Percentiles rank a stretch among this genome's conserved stretches.
These are phyloP conservation scores for Hura crepitans DNA, from an alignment of 441 rosid species.

Conservation along the genomic window DNA sequence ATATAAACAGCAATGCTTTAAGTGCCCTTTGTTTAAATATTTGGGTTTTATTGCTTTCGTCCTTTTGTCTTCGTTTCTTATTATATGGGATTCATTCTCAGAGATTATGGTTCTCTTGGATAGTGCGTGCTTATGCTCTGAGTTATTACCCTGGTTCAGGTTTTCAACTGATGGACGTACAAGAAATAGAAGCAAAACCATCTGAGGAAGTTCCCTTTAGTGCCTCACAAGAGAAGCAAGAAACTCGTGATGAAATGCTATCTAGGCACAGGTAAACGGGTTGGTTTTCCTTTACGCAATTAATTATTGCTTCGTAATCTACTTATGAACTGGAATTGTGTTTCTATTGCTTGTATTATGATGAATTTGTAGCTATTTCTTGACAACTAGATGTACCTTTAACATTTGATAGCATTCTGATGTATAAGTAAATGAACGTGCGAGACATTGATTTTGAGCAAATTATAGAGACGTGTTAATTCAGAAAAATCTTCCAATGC, in stretches of 20 bases:
- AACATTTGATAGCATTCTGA: not conserved
- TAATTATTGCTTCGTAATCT: not conserved
- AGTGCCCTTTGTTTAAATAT: too few species aligned
- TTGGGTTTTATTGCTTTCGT: too few species aligned
- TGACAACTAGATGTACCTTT: not conserved
- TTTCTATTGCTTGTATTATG: not conserved
- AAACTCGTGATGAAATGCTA: conserved; percentile 58
- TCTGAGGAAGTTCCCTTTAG: conserved; percentile 20
- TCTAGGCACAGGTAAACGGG: conserved; percentile 51
- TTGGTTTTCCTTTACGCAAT: not conserved
- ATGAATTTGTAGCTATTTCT: not conserved
- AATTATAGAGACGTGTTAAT: not conserved
- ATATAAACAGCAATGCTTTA: too few species aligned
- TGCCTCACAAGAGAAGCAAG: conserved; percentile 29
- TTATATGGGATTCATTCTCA: not conserved
- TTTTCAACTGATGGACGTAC: conserved; percentile 6
- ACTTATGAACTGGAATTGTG: not conserved
- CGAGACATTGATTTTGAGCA: not conserved
- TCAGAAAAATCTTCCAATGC: too few species aligned
- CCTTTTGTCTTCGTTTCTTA: too few species aligned
- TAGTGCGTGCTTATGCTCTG: not conserved
- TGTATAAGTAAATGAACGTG: not conserved
- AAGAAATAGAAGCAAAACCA: conserved; percentile 13
- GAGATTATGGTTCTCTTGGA: too few species aligned
- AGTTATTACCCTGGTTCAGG: conserved; percentile 10